Base-by-base conservation (phyloP, 73 alveolate species). In the Paramecium caudatum region DNA sequence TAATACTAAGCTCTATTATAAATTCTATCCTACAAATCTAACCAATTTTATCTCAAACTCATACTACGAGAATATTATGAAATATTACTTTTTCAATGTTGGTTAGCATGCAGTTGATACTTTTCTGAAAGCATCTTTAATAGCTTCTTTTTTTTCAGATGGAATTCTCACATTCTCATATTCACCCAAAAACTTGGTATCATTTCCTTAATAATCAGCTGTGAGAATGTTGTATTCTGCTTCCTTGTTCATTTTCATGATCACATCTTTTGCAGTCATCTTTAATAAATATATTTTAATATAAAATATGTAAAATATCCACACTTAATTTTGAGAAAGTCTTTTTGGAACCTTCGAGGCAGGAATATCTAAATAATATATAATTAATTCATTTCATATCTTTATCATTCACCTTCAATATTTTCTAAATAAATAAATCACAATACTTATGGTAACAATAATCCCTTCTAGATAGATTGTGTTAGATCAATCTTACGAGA, bases 1-100 rank as follows among this genome's bases (percentile, higher is more conserved):
- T 74, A 74, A 47, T 74, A 74, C 43, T 74, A 43, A 21, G 88
- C 88, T 74, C 88, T 39, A 74, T 74, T 74, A 37, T 27, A 74
- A 13, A 41, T 37, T 74, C 88, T 37, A 74, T 74, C 88, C 32
- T 74, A 74, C 23, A 74, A 10, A 41, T 74, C 88, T 12, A 74
- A 21, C 47, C 43, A 36, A 74, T 74, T 65, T 65, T 74, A 37
- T 30, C 62, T 74, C 30, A 37, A 39, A 43, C 32, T 6, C 6
- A 74, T 15, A n/a, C 62, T 74, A 37, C 16, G 19, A 21, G 68
- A 41, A 4, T 21, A 27, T 7, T 9, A 41, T 7, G 16, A 12
- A 74, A 41, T 10, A 39, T 19, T 74, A 74, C 88, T 74, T 74
- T 25, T 41, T 43, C 16, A 74, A 41, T 16, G 88, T 74, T 4